Evolutionary conservation across 345 rosid genomes (phyloP).

Genomic region (Raphanus sativus): DNA sequence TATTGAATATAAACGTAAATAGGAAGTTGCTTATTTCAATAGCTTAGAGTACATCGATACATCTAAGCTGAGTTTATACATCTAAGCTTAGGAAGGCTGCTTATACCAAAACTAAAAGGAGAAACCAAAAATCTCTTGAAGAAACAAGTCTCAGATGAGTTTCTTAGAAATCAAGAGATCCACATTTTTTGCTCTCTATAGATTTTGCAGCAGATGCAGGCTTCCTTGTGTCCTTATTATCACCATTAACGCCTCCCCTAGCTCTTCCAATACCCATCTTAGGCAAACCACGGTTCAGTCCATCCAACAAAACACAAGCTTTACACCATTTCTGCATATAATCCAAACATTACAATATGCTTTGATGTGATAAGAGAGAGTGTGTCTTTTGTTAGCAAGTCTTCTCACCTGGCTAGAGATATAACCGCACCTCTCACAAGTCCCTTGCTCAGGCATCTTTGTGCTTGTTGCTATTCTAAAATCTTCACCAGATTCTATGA

Average conservation of each 20-base stretch:
- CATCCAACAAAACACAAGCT: conserved; percentile 90
- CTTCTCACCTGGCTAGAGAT: conserved; percentile 85
- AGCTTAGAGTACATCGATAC: conserved; percentile 35
- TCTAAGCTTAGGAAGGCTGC: too few relatives aligned
- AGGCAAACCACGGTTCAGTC: conserved; percentile 85
- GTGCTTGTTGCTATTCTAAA: conserved; percentile 78
- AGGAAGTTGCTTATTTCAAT: conserved; percentile 54
- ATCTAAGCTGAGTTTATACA: too few relatives aligned
- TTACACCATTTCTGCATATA: conserved; percentile 81
- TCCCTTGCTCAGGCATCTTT: conserved; percentile 97
- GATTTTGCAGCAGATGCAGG: conserved; percentile 35
- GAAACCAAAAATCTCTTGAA: neutral
- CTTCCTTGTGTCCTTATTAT: conserved; percentile 39
- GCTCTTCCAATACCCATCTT: conserved; percentile 79
- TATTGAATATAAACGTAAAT: neutral
- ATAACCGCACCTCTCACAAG: conserved; percentile 88
- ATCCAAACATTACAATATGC: neutral
- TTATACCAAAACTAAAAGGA: neutral
- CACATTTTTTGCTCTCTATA: conserved; percentile 73
- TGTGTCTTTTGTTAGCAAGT: neutral
- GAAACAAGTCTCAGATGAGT: neutral
- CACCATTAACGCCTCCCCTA: conserved; percentile 44
- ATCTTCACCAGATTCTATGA: conserved; percentile 77
- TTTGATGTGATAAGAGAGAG: neutral
- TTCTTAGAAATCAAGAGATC: conserved; percentile 59